Evolutionary conservation across 2,329 filamentous ascomycete genomes (phyloP).

Genomic region (Cytospora paraplurivora): DNA sequence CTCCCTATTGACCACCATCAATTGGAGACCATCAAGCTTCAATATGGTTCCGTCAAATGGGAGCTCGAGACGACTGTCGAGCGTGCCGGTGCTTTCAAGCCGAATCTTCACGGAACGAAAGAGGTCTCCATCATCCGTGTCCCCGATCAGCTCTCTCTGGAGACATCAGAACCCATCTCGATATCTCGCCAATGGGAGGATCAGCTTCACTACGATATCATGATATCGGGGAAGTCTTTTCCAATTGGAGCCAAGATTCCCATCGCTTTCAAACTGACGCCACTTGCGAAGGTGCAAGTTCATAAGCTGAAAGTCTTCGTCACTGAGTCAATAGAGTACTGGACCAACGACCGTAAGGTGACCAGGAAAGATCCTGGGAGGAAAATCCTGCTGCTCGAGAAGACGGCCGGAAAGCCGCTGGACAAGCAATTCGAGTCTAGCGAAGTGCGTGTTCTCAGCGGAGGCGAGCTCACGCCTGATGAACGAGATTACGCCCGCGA

Average conservation of each 20-base stretch:
- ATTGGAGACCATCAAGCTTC: constrained; percentile 84
- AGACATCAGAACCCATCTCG: constrained; percentile 90
- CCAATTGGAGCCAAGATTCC: constrained; percentile 85
- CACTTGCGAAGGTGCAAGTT: constrained; percentile 88
- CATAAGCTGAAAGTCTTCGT: constrained; percentile 91
- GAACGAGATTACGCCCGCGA: constrained; percentile 52
- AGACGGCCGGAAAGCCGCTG: constrained; percentile 76
- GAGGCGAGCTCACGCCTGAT: constrained; percentile 69
- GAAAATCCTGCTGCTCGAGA: constrained; percentile 87
- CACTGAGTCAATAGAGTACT: constrained; percentile 89
- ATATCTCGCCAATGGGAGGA: constrained; percentile 95
- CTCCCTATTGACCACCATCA: constrained; percentile 86
- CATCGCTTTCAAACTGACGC: constrained; percentile 91
- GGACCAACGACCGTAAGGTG: constrained; percentile 81
- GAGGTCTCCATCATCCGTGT: constrained; percentile 84
- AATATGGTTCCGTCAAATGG: constrained; percentile 85
- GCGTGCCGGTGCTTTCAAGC: constrained; percentile 84
- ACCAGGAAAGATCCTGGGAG: constrained; percentile 81
- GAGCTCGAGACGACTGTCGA: constrained; percentile 84
- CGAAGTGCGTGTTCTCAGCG: constrained; percentile 73
- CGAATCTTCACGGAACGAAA: constrained; percentile 79
- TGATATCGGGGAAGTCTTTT: constrained; percentile 95
- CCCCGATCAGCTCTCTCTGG: constrained; percentile 83
- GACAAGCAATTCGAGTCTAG: constrained; percentile 74
- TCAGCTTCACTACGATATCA: constrained; percentile 91